Conservation (phyloP, 768 basidiomycete species). For the Amyloporia xantha region DNA sequence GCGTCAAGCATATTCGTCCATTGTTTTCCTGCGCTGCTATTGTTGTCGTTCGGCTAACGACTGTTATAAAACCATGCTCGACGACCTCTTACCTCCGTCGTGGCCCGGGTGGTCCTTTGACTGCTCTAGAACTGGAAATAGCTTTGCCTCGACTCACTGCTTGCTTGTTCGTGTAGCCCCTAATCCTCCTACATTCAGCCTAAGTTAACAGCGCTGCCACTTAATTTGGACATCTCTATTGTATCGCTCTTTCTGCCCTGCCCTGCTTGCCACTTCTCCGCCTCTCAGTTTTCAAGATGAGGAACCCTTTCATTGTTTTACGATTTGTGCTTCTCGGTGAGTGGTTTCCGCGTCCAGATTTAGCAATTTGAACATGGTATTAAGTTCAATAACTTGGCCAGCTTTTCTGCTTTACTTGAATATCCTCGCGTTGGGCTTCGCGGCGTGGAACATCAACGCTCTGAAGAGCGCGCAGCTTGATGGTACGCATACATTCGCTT, state of each 20-base stretch:
- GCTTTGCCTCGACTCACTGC: constrained; percentile 2
- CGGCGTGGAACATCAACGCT: constrained; percentile 49
- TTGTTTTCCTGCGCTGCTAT: constrained; percentile 4
- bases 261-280: background rate
- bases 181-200: background rate
- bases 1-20: background rate
- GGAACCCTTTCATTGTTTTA: constrained; percentile 48
- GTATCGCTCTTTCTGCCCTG: constrained; percentile 2
- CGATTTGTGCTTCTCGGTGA: constrained; percentile 55
- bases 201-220: no score
- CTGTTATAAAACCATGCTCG: constrained; percentile 2
- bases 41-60: constrained; percentile 1
- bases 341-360: constrained; percentile 18
- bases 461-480: constrained; percentile 28
- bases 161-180: constrained; percentile 3
- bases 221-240: background rate
- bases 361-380: background rate
- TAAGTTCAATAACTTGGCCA: constrained; percentile 13
- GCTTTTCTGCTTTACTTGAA: constrained; percentile 46
- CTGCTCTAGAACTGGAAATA: constrained; percentile 8
- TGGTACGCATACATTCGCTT: constrained; percentile 35
- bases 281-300: constrained; percentile 23
- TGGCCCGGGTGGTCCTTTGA: constrained; percentile 18
- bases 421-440: constrained; percentile 46
- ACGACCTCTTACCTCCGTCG: constrained; percentile 2